Evolutionary conservation across 371 early-diverging fungal species (phyloP), one percentile per base, ranked within the genome.

Genomic region (Syncephalastrum racemosum): DNA sequence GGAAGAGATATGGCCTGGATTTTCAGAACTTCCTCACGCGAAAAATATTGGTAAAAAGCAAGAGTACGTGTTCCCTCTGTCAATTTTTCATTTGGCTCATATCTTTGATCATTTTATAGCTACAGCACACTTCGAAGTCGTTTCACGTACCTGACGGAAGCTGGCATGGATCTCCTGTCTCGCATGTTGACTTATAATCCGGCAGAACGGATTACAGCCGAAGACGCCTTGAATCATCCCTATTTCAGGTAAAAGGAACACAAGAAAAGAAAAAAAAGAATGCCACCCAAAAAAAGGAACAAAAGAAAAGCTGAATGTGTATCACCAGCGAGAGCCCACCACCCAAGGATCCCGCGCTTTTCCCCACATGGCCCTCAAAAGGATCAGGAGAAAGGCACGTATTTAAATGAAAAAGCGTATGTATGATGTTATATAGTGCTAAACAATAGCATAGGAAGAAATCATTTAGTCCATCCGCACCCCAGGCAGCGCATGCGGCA

Each of bases 311-410:
- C n/a, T 42, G 15, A 46, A 19, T 12, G 4, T n/a, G 44, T 13
- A 14, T 18, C 18, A 16, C 23, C 55, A 90, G 85, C 7, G 96
- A 96, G 68, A 77, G 81, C 18, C 98, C 98, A 4, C 73, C 81
- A 27, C 95, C 97, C 12, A 93, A 95, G 69, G 92, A 96, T 63
- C 95, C 97, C 1, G 84, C 89, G 23, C 71, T 97, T 72, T 96
- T 97, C 65, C 97, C 98, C 2, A 94, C 95, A 1, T 97, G 95
- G 88, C 98, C 98, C 0, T 86, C 92, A 36, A 94, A 92, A 68
- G 84, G 88, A 18, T 82, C 87, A 18, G 90, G 87, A 4, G 90
- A 91, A 67, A 81, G 73, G 78, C 75, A 65, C 60, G 66, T 46
- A 27, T 39, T 36, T 13, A 51, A 22, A 10, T 16, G 15, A 15